Evolutionary conservation across 139 green algal genomes (phyloP), one percentile per base, ranked within the genome.

Genomic region (Pseudopediastrum boryanum): DNA sequence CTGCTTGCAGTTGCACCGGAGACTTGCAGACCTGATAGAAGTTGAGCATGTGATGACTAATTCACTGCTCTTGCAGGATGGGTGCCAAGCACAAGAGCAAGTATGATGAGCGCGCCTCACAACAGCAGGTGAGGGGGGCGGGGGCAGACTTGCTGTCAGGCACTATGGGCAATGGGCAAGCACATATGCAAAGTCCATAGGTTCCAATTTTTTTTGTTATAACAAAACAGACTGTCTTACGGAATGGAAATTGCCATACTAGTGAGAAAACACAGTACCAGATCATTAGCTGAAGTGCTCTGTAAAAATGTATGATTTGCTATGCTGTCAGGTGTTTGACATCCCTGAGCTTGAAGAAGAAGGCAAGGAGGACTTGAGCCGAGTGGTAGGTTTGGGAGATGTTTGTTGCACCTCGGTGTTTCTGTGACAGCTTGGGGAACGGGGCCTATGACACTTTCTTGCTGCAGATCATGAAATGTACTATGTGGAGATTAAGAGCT

Each of bases 331-430:
- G 71, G 54, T 68, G 36, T 36, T 42, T 19, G 61, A 80, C 42
- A 84, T 90, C 39, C 82, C 82, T 16, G 86, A 90, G 80, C 73
- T 90, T 25, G 86, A 88, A 65, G 86, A 90, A 29, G 86, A 88
- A 65, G 86, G 86, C 42, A 84, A 80, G 56, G 86, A 90, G 64
- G 83, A 90, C 78, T 68, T 90, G 13, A 83, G 78, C 35, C 69
- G 62, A 41, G 33, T 87, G 77, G 86, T 90, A 44, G 36, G 85
- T 1, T 21, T 23, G 35, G 7, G 54, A 16, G 54, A 52, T 33
- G 6, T 16, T 54, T 25, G 39, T 36, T 70, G 71, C 38, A 71
- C 12, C 31, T 41, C 39, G 25, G 36, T 46, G 16, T 44, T 13
- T 8, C 13, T 44, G 19, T 13, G 33, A 48, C 10, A 59, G 23